Evolutionary conservation across 768 basidiomycete species (phyloP), one percentile per base, ranked within the genome.

Genomic region (Dentipellis fragilis): DNA sequence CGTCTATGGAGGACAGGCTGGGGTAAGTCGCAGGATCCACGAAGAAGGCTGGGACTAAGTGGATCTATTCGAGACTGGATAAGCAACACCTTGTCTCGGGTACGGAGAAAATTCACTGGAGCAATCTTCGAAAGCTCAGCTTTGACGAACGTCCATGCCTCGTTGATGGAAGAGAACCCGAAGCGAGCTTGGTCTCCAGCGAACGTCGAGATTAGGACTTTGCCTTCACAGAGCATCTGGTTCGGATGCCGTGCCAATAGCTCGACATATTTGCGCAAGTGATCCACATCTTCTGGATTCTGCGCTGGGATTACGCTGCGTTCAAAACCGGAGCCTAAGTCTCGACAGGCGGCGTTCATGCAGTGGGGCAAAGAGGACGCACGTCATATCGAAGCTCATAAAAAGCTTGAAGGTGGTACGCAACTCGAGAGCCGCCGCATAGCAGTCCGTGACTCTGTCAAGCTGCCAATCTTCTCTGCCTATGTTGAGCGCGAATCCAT

Each of bases 401-500:
- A 72, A 72, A 34, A 74, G 50, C 60, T 67, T 67, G 68, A 72
- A 72, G 10, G 42, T 54, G 38, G 55, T 57, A 2, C 57, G 56
- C 22, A 75, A 75, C 50, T 76, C 71, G 16, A 64, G 64, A 3
- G 85, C 84, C 35, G 84, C 81, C 46, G 73, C 64, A 64, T 80
- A 88, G 42, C 61, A 62, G 17, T 60, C 61, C 1, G 39, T 17
- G 2, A 65, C 62, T 3, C 65, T 59, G 6, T 52, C 55, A 19
- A 37, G 53, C 45, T 67, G 67, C 67, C 66, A 68, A 6, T 60
- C 54, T 37, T 68, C 67, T 1, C 37, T 29, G 2, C 67, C 67
- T 2, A 67, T 53, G 22, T 68, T 67, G 10, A 68, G 57, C 11
- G 59, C 63, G 35, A 64, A 65, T 3, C 55, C 64, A 34, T 65